Evolutionary conservation across 768 basidiomycete genomes (phyloP), one percentile per base, ranked within the genome.

Genomic region (Russula brevipes): DNA sequence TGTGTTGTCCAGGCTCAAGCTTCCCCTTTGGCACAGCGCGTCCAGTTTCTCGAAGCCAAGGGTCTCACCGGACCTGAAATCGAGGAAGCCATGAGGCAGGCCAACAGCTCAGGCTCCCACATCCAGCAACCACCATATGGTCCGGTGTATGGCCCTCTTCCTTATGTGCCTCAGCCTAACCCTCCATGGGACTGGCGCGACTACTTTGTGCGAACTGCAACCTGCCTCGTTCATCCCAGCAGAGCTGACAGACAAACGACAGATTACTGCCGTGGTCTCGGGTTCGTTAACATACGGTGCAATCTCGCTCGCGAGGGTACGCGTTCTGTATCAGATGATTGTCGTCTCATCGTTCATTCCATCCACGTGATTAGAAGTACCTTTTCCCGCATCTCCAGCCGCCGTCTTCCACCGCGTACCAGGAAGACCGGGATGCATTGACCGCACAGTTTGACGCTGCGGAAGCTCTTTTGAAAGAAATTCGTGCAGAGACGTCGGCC

Each of bases 41-140:
- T 98, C 51, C 88, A 91, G 66, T 99, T 98, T 77, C 82, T 99
- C n/a, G 89, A 97, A 70, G 88, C 92, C 6, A 98, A 98, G 74
- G 97, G 97, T 2, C 79, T 99, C 39, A 87, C 86, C 0, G 79
- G 81, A 6, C 74, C 78, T 16, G 96, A 99, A 76, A 94, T 98
- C 64, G 91, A 97, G 72, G 78, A 85, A 36, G 94, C 93, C 1
- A 73, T 98, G 71, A 81, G 81, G 62, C 87, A 86, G 71, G 82
- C 86, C 44, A 70, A 73, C 46, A 62, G 60, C 36, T 31, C 66
- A 41, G 61, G 56, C 14, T 41, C 68, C 8, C 63, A 39, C 38
- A 12, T 62, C 10, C 70, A 71, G 55, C 65, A 63, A 30, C 61
- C 68, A 24, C 54, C 69, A 1, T 82, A 82, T 70, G 63, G 74